These are phyloP conservation scores for Neophaeococcomyces mojaviensis DNA, from an alignment of 2,329 filamentous ascomycete genomes.

Conservation along the genomic window DNA sequence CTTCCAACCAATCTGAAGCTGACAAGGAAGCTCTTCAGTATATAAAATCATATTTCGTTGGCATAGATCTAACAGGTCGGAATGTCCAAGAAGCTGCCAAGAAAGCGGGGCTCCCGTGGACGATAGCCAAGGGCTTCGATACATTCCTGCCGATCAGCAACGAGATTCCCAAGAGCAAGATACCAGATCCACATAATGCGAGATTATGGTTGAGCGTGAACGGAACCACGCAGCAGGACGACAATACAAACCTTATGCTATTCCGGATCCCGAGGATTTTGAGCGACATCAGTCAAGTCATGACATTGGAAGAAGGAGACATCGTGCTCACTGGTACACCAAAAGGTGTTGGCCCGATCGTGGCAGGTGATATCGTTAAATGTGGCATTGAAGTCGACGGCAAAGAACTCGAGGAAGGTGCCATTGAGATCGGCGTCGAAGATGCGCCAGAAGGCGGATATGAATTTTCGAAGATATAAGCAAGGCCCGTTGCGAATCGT, in stretches of 20 bases:
- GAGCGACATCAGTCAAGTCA: conserved; percentile 87
- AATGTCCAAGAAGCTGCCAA: conserved; percentile 96
- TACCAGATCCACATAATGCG: conserved; percentile 80
- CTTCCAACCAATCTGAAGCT: conserved; percentile 35
- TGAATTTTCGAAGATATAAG: conserved; percentile 64
- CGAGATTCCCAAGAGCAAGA: conserved; percentile 68
- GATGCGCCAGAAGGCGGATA: conserved; percentile 62
- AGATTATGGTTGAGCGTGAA: conserved; percentile 84
- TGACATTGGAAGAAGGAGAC: conserved; percentile 87
- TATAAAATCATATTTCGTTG: conserved; percentile 77
- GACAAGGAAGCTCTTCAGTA: conserved; percentile 63
- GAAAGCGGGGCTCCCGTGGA: conserved; percentile 92
- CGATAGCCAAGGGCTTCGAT: conserved; percentile 94
- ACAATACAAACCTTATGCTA: conserved; percentile 90
- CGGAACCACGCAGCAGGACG: conserved; percentile 66
- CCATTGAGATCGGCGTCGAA: conserved; percentile 73
- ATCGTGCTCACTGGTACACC: conserved; percentile 94
- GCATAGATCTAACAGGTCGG: conserved; percentile 95
- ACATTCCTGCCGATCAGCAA: conserved; percentile 86
- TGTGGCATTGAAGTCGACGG: conserved; percentile 74
- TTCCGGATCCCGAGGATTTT: conserved; percentile 82
- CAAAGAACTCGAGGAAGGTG: conserved; percentile 75
- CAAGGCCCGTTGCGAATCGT: background rate
- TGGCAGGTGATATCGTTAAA: conserved; percentile 77
- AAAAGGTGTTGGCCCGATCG: conserved; percentile 84